These are phyloP conservation scores for Crithidia fasciculata DNA, from an alignment of 208 protist species.

Conservation along the genomic window DNA sequence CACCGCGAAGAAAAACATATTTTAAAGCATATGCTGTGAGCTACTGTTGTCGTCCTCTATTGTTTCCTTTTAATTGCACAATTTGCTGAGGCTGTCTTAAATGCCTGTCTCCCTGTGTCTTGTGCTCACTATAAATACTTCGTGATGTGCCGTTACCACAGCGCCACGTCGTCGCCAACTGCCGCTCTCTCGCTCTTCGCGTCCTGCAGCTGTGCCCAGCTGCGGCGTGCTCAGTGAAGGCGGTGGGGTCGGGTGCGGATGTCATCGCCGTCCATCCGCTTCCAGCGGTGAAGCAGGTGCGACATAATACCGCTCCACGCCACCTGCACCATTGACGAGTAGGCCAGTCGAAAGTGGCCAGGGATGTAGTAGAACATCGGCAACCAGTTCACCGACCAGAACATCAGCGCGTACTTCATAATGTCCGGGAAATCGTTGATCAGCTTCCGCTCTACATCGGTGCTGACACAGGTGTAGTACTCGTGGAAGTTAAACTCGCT, in stretches of 20 bases:
- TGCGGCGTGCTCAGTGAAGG: neutral
- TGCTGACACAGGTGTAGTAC: conserved; percentile 52
- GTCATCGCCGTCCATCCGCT: conserved; percentile 30
- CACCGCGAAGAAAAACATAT: too few relatives aligned
- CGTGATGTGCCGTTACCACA: too few relatives aligned
- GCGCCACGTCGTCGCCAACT: too few relatives aligned
- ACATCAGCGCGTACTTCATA: conserved; percentile 61
- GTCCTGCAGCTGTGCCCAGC: neutral
- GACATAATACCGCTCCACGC: conserved; percentile 85
- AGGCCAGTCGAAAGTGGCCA: conserved; percentile 74
- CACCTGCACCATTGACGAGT: conserved; percentile 63
- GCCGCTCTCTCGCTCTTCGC: too few relatives aligned
- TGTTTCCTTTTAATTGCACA: too few relatives aligned
- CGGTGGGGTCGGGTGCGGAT: conserved; percentile 12
- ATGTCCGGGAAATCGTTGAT: conserved; percentile 76
- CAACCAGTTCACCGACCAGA: conserved; percentile 82
- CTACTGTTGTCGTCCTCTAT: too few relatives aligned
- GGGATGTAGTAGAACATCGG: conserved; percentile 89
- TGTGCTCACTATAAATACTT: too few relatives aligned
- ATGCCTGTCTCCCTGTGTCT: too few relatives aligned
- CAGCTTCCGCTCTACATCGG: conserved; percentile 53
- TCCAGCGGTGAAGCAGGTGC: conserved; percentile 64
- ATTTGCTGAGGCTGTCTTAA: too few relatives aligned
- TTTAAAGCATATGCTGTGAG: too few relatives aligned
- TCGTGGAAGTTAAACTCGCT: conserved; percentile 59